A percentile compares a stretch with the other conserved stretches of the same genome.
phyloP scores from a whole-genome alignment of 2,329 filamentous ascomycete genomes.

The Talaromyces sp. region DNA sequence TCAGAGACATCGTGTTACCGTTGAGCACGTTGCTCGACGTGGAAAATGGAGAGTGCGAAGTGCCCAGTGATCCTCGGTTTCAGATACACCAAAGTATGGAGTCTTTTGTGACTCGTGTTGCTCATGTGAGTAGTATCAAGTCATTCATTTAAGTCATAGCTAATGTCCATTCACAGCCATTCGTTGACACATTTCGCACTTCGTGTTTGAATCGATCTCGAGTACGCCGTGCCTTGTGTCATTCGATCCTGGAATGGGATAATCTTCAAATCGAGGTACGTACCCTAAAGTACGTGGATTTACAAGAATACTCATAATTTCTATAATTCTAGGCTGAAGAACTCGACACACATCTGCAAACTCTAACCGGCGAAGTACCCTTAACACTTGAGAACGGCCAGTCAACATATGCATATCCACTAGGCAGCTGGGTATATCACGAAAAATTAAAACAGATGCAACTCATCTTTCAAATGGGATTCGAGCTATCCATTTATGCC shows the following conservation, averaged over 20 bases:
- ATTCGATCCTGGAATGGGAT: constrained; percentile 80
- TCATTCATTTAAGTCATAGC: neutral
- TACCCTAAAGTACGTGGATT: neutral
- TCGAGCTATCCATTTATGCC: constrained; percentile 88
- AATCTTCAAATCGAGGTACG: constrained; percentile 71
- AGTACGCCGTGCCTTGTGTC: constrained; percentile 81
- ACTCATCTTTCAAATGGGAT: constrained; percentile 83
- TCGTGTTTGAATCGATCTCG: constrained; percentile 88
- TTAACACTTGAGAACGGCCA: constrained; percentile 54
- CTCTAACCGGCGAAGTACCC: constrained; percentile 59
- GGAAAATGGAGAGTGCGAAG: constrained; percentile 71
- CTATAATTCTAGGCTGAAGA: constrained; percentile 54
- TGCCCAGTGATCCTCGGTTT: constrained; percentile 69
- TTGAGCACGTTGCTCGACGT: constrained; percentile 67
- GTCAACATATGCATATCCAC: constrained; percentile 63
- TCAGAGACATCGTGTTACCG: constrained; percentile 73
- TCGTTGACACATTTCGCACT: constrained; percentile 77
- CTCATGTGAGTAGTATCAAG: constrained; percentile 35
- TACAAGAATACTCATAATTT: no score
- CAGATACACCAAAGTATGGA: constrained; percentile 73
- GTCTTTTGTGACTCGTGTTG: constrained; percentile 55
- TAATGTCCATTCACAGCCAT: constrained; percentile 54
- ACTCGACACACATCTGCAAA: constrained; percentile 65
- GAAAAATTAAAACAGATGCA: constrained; percentile 89
- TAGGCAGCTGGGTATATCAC: constrained; percentile 85